Percentiles rank a stretch among this genome's conserved stretches.
Conservation (phyloP, 2,329 filamentous ascomycete genomes). For the Aspergillus thermomutatus region DNA sequence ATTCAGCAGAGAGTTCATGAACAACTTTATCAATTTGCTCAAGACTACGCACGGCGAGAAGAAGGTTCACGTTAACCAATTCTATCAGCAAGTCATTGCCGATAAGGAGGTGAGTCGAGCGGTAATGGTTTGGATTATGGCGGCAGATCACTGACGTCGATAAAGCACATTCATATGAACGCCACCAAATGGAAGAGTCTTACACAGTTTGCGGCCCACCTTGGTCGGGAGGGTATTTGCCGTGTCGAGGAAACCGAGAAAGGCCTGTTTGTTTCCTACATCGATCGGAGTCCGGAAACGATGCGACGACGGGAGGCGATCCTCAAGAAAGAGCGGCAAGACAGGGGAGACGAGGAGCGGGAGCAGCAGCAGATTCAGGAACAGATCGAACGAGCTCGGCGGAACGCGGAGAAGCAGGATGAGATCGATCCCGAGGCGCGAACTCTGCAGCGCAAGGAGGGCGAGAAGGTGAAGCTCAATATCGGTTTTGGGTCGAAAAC, state of each 20-base stretch:
- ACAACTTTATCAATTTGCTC: constrained; percentile 73
- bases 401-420: constrained; percentile 51
- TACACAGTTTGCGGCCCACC: constrained; percentile 83
- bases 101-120: constrained; percentile 60
- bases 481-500: constrained; percentile 50
- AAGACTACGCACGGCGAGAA: constrained; percentile 89
- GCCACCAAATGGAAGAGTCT: constrained; percentile 83
- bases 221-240: constrained; percentile 84
- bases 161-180: constrained; percentile 82
- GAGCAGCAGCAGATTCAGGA: constrained; percentile 79
- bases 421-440: constrained; percentile 42
- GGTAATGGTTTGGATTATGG: no score
- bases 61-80: constrained; percentile 80
- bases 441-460: constrained; percentile 56
- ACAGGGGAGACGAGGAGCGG: constrained; percentile 85
- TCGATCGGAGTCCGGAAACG: constrained; percentile 87
- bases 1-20: constrained; percentile 76
- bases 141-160: background rate
- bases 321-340: constrained; percentile 76
- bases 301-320: constrained; percentile 76
- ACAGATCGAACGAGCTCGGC: constrained; percentile 75
- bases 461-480: constrained; percentile 72
- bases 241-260: constrained; percentile 87
- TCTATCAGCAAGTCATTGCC: constrained; percentile 91
- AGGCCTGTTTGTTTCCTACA: constrained; percentile 79